Conservation (phyloP, 2,329 filamentous ascomycete genomes). For the Epicoccum sorghinum region DNA sequence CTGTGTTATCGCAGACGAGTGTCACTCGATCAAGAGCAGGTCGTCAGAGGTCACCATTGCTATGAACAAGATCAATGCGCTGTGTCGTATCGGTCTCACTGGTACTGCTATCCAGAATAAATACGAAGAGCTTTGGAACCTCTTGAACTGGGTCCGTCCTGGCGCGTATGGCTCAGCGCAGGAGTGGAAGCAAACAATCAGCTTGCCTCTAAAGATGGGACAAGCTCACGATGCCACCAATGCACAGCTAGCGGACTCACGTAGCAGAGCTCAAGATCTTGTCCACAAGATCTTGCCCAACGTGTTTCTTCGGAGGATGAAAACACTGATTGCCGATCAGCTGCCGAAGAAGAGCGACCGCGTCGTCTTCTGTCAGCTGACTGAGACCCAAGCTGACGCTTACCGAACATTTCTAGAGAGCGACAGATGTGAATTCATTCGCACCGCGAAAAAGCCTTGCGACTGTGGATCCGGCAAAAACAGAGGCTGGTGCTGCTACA, state of each 20-base stretch:
- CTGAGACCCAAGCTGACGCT: constrained; percentile 77
- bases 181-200: constrained; percentile 81
- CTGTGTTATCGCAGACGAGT: constrained; percentile 92
- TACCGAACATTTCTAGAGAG: constrained; percentile 84
- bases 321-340: constrained; percentile 88
- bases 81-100: constrained; percentile 91
- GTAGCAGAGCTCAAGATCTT: constrained; percentile 82
- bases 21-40: constrained; percentile 84
- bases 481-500: constrained; percentile 81
- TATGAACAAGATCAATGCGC: constrained; percentile 87
- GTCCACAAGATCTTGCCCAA: constrained; percentile 85
- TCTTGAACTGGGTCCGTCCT: constrained; percentile 95
- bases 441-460: constrained; percentile 70
- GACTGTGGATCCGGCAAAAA: constrained; percentile 71
- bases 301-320: constrained; percentile 92
- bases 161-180: constrained; percentile 69
- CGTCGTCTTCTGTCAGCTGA: constrained; percentile 93
- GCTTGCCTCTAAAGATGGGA: constrained; percentile 79
- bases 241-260: constrained; percentile 78
- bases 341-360: constrained; percentile 93
- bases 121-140: constrained; percentile 95
- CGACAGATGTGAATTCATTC: constrained; percentile 72
- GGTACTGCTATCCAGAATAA: constrained; percentile 98
- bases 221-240: constrained; percentile 92
- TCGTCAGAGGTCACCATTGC: constrained; percentile 78